Base-by-base conservation (phyloP, 2,329 filamentous ascomycete species). In the Calonectria fujianensis region DNA sequence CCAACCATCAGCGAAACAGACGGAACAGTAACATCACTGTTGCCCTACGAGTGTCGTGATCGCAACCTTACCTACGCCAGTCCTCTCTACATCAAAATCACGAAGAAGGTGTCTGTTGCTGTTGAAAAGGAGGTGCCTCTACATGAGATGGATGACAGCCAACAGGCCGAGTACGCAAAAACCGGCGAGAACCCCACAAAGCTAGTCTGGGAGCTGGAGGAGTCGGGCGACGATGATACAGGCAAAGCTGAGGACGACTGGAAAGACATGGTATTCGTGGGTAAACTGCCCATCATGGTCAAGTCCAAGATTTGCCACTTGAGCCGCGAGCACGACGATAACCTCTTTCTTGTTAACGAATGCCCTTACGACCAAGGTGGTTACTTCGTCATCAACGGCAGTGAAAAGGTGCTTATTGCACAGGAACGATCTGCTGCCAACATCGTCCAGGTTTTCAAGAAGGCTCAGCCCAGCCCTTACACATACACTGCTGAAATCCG, bases 351-450 rank as follows among this genome's bases (percentile, higher is more conserved):
- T 61, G 93, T 97, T 85, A 98, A 98, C 83, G 97, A 99, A 86
- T 99, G 97, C 80, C 97, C 97, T 0, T 99, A 98, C 85, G 97
- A 99, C 82, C 97, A 98, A 83, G 97, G 97, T 79, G 97, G 97
- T 78, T 99, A 99, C 86, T 99, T 99, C 83, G 95, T 99, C 81
- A 99, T 99, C 90, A 99, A 99, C 87, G 97, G 97, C 54, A 98
- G 95, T 85, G 97, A 99, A 84, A 99, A 99, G 89, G 97, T 99
- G 29, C 88, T 99, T 80, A 99, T 99, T 81, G 97, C 97, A 1
- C 97, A 99, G 85, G 97, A 99, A 86, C 94, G 97, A 76, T 98
- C 96, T 83, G 97, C 97, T 51, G 97, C 96, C 83, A 99, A 99
- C 83, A 99, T 98, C 74, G 97, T 99, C 7, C 97, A 99, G 86